Base-by-base conservation (phyloP, 1,284 basidiomycete species). In the Grifola frondosa region DNA sequence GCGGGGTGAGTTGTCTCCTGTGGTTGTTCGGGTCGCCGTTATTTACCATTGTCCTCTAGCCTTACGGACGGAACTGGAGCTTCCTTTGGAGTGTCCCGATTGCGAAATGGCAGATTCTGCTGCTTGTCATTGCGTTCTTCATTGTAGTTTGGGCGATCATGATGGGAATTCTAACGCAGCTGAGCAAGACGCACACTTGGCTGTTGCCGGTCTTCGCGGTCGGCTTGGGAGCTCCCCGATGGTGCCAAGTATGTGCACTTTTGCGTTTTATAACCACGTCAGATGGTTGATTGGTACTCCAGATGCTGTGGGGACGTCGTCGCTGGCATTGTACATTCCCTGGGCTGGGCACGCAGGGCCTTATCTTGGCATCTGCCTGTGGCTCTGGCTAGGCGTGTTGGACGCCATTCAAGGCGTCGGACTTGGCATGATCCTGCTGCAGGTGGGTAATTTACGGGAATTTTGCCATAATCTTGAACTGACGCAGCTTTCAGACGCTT, bases 131-230 rank as follows among this genome's bases (percentile, higher is more conserved):
- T 56, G 61, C 75, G 20, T 96, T 96, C 79, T 96, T 96, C 68
- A 66, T 95, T 48, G 80, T 80, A 44, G 78, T 95, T 37, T 96
- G 92, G 92, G 88, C 75, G 11, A 57, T 79, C 10, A 70, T 90
- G 65, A 71, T 96, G 63, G 63, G 76, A 42, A 69, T 91, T 40
- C 73, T 96, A 58, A 95, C 89, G 13, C 76, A 84, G 56, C 84
- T 93, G 67, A 89, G 88, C 59, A 95, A 93, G 68, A 89, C 88
- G 5, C 92, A 96, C 62, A 94, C 92, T 10, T 96, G 92, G 92
- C 71, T 96, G 13, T 69, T 96, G 36, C 91, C 92, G 42, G 89
- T 96, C 13, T 96, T 96, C 57, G 92, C 92, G 8, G 91, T 96
- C 43, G 92, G 92, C 58, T 77, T 96, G 39, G 92, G 91, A 42